phyloP scores from a whole-genome alignment of 176 grass and related monocot species.

The Juncus effusus region DNA sequence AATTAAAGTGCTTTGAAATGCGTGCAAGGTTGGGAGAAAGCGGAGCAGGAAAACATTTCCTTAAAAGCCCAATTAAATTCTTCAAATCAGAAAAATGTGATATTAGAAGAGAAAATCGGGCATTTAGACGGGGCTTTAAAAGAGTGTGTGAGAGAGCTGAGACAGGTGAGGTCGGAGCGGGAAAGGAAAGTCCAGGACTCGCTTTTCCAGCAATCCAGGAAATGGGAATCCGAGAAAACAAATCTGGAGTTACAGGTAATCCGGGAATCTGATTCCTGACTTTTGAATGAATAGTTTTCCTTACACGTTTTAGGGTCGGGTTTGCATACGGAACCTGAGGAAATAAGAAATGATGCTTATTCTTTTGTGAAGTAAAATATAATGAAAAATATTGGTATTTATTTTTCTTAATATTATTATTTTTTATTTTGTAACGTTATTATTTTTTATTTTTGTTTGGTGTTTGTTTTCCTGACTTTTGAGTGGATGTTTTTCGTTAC shows the following conservation, averaged over 20 bases:
- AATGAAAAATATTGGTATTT: too few species aligned
- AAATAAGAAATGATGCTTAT: not conserved
- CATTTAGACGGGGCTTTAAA: slow-evolving; percentile 82
- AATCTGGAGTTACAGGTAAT: slow-evolving; percentile 49
- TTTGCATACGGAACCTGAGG: too few species aligned
- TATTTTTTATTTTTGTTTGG: too few species aligned
- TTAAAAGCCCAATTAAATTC: slow-evolving; percentile 61
- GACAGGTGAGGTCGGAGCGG: slow-evolving; percentile 57
- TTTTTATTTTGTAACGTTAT: too few species aligned
- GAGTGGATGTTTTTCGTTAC: too few species aligned
- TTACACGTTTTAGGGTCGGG: not conserved
- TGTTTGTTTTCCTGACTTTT: too few species aligned
- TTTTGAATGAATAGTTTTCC: not conserved
- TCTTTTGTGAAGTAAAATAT: too few species aligned
- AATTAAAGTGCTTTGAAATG: slow-evolving; percentile 20
- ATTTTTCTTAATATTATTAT: too few species aligned
- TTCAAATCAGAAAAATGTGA: slow-evolving; percentile 44
- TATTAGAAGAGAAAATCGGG: slow-evolving; percentile 55
- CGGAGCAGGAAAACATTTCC: slow-evolving; percentile 58
- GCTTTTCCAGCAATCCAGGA: slow-evolving; percentile 39
- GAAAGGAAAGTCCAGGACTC: slow-evolving; percentile 50
- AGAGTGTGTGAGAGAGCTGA: slow-evolving; percentile 83
- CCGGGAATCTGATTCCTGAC: not conserved
- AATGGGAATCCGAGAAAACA: slow-evolving; percentile 63
- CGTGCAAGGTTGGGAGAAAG: slow-evolving; percentile 69